Evolutionary conservation across 257 asterid genomes (phyloP).

Genomic region (Cynanchum wilfordii): DNA sequence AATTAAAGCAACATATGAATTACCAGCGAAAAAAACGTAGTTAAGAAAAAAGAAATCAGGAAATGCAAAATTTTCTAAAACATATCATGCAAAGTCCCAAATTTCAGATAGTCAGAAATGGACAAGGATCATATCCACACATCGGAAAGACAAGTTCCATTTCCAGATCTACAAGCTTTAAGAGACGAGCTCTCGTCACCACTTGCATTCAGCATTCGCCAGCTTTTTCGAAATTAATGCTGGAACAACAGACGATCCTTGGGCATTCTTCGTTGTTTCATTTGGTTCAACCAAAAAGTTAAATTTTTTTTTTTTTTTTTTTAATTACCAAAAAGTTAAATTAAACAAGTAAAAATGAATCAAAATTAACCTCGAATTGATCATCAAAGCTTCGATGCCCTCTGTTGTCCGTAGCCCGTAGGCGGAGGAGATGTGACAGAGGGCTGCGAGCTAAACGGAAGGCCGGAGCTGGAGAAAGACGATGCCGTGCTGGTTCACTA

Average conservation of each 20-base stretch:
- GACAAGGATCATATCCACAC: not conserved
- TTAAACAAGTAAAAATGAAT: not conserved
- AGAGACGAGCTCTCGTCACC: not conserved
- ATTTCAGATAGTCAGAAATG: not conserved
- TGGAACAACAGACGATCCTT: not conserved
- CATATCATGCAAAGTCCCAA: not conserved
- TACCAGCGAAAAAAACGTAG: not conserved
- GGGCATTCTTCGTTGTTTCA: not conserved
- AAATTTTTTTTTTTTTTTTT: too few species aligned
- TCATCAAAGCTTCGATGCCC: not conserved
- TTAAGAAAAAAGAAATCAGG: not conserved
- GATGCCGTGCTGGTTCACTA: not conserved
- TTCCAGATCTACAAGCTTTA: not conserved
- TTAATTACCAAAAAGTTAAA: too few species aligned
- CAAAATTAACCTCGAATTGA: not conserved
- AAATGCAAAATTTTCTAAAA: not conserved
- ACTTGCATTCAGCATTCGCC: not conserved
- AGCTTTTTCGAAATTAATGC: not conserved
- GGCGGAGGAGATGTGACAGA: not conserved
- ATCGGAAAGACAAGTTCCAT: not conserved
- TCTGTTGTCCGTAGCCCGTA: not conserved
- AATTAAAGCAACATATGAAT: not conserved
- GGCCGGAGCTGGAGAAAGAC: not conserved
- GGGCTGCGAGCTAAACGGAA: not conserved
- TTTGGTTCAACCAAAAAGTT: not conserved